phyloP scores from a whole-genome alignment of 169 alveolate genomes.

The Eimeria tenella region DNA sequence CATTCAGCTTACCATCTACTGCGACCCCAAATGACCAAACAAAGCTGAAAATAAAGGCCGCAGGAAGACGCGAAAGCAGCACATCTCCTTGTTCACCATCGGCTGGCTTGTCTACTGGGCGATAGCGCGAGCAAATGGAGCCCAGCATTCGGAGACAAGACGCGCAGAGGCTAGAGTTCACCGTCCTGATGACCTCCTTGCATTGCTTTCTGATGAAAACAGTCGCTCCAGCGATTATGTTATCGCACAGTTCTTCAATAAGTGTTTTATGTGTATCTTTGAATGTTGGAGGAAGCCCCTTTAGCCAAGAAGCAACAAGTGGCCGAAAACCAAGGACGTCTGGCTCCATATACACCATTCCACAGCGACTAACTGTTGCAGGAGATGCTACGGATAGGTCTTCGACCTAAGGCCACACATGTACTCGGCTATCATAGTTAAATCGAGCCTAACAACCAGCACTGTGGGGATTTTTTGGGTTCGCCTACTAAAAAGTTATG shows the following conservation, averaged over 20 bases:
- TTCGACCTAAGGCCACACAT: slow-evolving; percentile 84
- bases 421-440: too few species aligned
- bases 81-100: slow-evolving; percentile 30
- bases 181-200: slow-evolving; percentile 86
- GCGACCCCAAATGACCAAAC: slow-evolving; percentile 46
- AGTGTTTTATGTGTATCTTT: slow-evolving; percentile 61
- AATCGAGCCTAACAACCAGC: too few species aligned
- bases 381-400: slow-evolving; percentile 97
- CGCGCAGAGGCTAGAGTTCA: slow-evolving; percentile 88
- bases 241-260: slow-evolving; percentile 82
- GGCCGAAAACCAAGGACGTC: slow-evolving; percentile 94
- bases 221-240: slow-evolving; percentile 84
- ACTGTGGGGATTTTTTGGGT: too few species aligned
- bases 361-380: slow-evolving; percentile 97
- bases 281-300: slow-evolving; percentile 87
- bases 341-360: slow-evolving; percentile 98
- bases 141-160: slow-evolving; percentile 87
- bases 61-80: slow-evolving; percentile 42
- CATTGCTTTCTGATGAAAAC: slow-evolving; percentile 87
- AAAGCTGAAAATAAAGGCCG: slow-evolving; percentile 52
- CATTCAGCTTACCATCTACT: slow-evolving; percentile 11
- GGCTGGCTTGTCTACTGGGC: slow-evolving; percentile 85
- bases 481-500: too few species aligned
- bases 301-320: slow-evolving; percentile 92
- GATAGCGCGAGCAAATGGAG: slow-evolving; percentile 89